phyloP scores from a whole-genome alignment of 106 monocot genomes.

The Amphibolis antarctica region DNA sequence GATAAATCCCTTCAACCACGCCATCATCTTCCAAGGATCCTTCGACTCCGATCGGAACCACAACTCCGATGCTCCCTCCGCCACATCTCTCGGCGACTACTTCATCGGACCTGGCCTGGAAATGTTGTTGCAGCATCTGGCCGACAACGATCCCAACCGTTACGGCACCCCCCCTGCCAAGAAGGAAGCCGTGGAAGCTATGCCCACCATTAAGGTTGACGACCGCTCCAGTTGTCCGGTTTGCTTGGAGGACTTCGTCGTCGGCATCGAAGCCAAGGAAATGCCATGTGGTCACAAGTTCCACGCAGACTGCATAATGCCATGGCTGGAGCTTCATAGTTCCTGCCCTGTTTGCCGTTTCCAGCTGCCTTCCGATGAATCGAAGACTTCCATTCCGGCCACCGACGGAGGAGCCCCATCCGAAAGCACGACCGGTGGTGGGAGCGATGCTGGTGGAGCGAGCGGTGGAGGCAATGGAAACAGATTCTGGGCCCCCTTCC shows the following conservation, averaged over 20 bases:
- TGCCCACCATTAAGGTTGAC: slow-evolving; percentile 56
- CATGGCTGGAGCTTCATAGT: slow-evolving; percentile 78
- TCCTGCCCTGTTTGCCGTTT: slow-evolving; percentile 83
- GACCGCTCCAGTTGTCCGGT: slow-evolving; percentile 44
- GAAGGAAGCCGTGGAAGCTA: slow-evolving; percentile 46
- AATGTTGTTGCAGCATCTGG: slow-evolving; percentile 54
- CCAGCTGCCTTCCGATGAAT: slow-evolving; percentile 48
- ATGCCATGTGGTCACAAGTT: slow-evolving; percentile 81
- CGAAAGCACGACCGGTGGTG: not conserved
- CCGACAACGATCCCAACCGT: slow-evolving; percentile 56
- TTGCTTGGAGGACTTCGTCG: slow-evolving; percentile 64
- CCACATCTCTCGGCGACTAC: slow-evolving; percentile 42
- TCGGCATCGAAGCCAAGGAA: slow-evolving; percentile 40
- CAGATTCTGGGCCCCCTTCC: slow-evolving; percentile 30
- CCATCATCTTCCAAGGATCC: slow-evolving; percentile 24
- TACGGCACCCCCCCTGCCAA: slow-evolving; percentile 68
- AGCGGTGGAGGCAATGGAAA: slow-evolving; percentile 11
- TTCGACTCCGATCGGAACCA: slow-evolving; percentile 5
- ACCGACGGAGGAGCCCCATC: not conserved
- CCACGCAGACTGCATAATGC: slow-evolving; percentile 55
- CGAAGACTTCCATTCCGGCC: slow-evolving; percentile 14
- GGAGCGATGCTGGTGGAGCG: slow-evolving; percentile 1
- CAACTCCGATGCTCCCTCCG: slow-evolving; percentile 7
- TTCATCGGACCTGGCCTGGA: slow-evolving; percentile 46
- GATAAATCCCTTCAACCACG: slow-evolving; percentile 42